Conservation (phyloP, 1,139 yeast genomes). For the Arxiozyma bovina region DNA sequence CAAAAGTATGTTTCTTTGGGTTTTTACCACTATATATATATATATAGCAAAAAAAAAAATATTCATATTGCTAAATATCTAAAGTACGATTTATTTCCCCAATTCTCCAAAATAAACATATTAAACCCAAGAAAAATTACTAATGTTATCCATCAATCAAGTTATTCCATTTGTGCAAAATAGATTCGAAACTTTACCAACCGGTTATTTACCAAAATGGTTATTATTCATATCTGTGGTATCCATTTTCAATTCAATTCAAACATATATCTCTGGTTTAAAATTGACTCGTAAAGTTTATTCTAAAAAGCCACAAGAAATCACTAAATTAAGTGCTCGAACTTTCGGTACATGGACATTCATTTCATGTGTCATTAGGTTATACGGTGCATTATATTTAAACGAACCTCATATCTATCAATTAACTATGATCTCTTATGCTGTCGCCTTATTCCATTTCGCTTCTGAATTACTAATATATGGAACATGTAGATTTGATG, state of each 20-base stretch:
- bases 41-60: no score
- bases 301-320: constrained; percentile 51
- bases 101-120: neutral
- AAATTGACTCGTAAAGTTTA: constrained; percentile 73
- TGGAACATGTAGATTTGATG: constrained; percentile 74
- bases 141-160: constrained; percentile 15
- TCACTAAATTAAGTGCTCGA: constrained; percentile 77
- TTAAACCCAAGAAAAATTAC: neutral
- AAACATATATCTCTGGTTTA: constrained; percentile 72
- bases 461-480: constrained; percentile 72
- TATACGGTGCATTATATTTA: constrained; percentile 77
- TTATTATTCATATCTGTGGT: constrained; percentile 72
- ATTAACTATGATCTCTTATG: constrained; percentile 72
- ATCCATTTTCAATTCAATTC: constrained; percentile 81
- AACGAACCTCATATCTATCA: constrained; percentile 62
- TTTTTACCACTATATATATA: neutral
- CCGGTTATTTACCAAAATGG: constrained; percentile 57
- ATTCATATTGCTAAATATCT: no score
- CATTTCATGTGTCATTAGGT: constrained; percentile 72
- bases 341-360: constrained; percentile 98
- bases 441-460: constrained; percentile 79
- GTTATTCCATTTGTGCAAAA: constrained; percentile 19
- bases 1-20: neutral
- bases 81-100: neutral
- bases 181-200: constrained; percentile 22